Base-by-base conservation (phyloP, 805 yeast genomes). In the Myxozyma geophila region DNA sequence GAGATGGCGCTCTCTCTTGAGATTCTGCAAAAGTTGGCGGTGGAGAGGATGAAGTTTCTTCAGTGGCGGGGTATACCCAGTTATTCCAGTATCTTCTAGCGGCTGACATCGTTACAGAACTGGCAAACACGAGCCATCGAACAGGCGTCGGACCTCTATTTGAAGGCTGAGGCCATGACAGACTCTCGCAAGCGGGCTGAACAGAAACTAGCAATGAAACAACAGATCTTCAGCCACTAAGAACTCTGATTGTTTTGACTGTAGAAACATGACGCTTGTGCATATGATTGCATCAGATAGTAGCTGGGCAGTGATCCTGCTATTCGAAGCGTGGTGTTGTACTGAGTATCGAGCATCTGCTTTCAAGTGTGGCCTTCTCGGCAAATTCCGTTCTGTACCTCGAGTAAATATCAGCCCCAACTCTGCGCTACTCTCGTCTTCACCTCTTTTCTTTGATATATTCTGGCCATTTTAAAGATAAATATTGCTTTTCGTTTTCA, bases 11-110 rank as follows among this genome's bases (percentile, higher is more conserved):
- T 23, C 49, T 15, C 17, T 36, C 19, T 17, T 53, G 46, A 7
- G 62, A 52, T 23, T 43, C 62, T 10, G 49, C 43, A 46, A 59
- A 53, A 8, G 53, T 12, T 8, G 62, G 60, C 8, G 59, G 63
- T 2, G 60, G 56, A 33, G 56, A 13, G 8, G 40, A 37, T 10
- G 40, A 13, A 10, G 33, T 41, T 52, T 28, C 53, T 10, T 39
- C 54, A 12, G 36, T 13, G 8, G 54, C 23, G 17, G 56, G 57
- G 33, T 51, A 56, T 23, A 39, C 37, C 57, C 56, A 51, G 39
- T 51, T 44, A 21, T 48, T 28, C 60, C 64, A 60, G 57, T 53
- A 53, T 53, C 49, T 40, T 10, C 33, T 53, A 3, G 57, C 48
- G 7, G 48, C 17, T 13, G 8, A 28, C 47, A 43, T 41, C 15